A percentile compares a stretch with the other conserved stretches of the same genome.
Evolutionary conservation across 2,329 filamentous ascomycete species (phyloP).

Genomic region (Beauveria scarabaeidicola): DNA sequence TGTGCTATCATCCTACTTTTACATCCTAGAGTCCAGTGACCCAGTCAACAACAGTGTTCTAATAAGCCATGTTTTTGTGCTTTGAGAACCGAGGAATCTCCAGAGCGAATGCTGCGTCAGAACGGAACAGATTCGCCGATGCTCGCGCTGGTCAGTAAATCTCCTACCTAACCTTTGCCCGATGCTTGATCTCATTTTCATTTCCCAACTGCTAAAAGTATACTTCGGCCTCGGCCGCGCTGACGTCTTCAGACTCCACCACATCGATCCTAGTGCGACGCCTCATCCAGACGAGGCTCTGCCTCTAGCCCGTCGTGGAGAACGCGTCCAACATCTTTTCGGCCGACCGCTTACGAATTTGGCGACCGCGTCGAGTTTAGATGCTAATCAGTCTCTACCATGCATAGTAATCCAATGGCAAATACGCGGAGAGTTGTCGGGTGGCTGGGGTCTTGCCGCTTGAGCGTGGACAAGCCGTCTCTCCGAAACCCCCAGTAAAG

Average conservation of each 20-base stretch:
- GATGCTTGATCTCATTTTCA: not conserved
- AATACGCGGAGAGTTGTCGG: not conserved
- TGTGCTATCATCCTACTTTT: too few species aligned
- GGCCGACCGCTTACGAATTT: not conserved
- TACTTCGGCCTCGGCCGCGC: not conserved
- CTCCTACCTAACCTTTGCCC: not conserved
- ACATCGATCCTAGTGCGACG: not conserved
- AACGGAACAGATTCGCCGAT: not conserved
- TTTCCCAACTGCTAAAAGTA: not conserved
- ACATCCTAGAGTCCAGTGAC: too few species aligned
- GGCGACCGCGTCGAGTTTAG: not conserved
- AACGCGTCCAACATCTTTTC: not conserved
- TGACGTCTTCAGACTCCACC: conserved; percentile 1
- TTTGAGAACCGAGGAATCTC: not conserved
- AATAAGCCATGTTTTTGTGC: too few species aligned
- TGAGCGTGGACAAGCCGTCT: not conserved
- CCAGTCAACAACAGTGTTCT: too few species aligned
- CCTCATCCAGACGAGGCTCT: not conserved
- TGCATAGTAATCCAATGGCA: not conserved
- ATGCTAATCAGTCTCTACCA: not conserved
- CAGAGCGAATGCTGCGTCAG: not conserved
- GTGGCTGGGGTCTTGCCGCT: not conserved
- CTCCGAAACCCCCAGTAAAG: not conserved
- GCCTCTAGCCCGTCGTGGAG: not conserved
- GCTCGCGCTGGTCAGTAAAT: not conserved